Evolutionary conservation across 257 asterid genomes (phyloP), one percentile per base, ranked within the genome.

Genomic region (Eucommia ulmoides): DNA sequence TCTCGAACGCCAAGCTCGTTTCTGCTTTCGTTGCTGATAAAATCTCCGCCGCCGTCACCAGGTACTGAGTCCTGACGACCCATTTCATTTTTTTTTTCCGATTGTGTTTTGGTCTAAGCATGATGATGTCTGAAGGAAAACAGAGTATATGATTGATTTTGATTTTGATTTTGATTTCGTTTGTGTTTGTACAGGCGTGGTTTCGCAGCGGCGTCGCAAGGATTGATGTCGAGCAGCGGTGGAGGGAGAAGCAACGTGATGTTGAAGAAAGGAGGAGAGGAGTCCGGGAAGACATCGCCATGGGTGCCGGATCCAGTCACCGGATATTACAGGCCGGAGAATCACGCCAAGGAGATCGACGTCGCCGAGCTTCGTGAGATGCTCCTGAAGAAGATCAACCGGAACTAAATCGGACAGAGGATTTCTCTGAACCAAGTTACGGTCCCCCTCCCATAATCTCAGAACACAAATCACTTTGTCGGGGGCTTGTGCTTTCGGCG

Each of bases 241-340:
- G 42, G 46, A 3, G 50, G 24, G 18, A 55, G 44, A 54, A 29
- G 56, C 47, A 69, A 52, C 45, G 19, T 68, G 61, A 58, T 73
- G 61, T 19, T 55, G 60, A 65, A 50, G 35, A 62, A 65, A 25
- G 68, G 68, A 57, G 67, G 71, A 24, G 80, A 79, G 23, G 93
- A 84, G 10, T 20, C 84, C 2, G 23, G 18, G 12, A 69, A 71
- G 67, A 72, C 61, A 8, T 4, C 10, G n/a, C 55, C 95, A 16
- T 84, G 93, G 95, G 82, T 70, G 8, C 95, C 93, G 20, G 95
- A 84, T 56, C 95, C 95, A 7, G 68, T 65, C 0, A 81, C 95
- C 14, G 95, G 95, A 1, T 76, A 76, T 49, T 84, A 84, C 76
- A 61, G 93, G 41, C 93, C 95, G 12, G 91, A 81, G 63, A 66